Evolutionary conservation across 2,329 filamentous ascomycete genomes (phyloP), one percentile per base, ranked within the genome.

Genomic region (Cercospora janseana): DNA sequence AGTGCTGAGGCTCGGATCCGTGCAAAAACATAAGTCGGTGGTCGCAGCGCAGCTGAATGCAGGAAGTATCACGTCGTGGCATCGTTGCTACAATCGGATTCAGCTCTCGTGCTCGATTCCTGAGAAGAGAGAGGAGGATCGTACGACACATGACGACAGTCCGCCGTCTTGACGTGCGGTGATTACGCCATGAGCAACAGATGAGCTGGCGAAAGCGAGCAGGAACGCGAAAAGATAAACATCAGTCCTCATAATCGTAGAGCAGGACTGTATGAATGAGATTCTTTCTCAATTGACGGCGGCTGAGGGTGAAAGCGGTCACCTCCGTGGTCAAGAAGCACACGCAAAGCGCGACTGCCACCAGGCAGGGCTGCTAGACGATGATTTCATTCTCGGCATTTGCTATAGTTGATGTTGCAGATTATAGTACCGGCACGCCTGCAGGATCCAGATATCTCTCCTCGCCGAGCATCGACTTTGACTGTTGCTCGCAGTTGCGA

Each of bases 101-200:
- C 26, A 51, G 27, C 20, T 15, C 26, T 15, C 12, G 5, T 20
- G 32, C 24, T 15, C 6, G 12, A 29, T 7, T 35, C 4, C 16
- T 7, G 28, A 21, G 4, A 7, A 20, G 4, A 4, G 6, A 13
- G 10, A 5, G 12, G 7, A 13, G 13, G 18, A 4, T 23, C 40
- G 23, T 45, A 51, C 48, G 13, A 34, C 48, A 32, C 48, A 51
- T n/a, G 41, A 21, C 20, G 48, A 35, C 16, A 47, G 16, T 12
- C 23, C 31, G 13, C 5, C 28, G 7, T 45, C n/a, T 21, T 45
- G 42, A 3, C 28, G 42, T 15, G 42, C 8, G 6, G 21, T 21
- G 15, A 45, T 28, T 29, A 20, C 42, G 8, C 12, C 27, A 34
- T 26, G 42, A 12, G 42, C 28, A n/a, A 16, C 18, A n/a, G n/a